Base-by-base conservation (phyloP, 139 green algal species). In the Micractinium conductrix region DNA sequence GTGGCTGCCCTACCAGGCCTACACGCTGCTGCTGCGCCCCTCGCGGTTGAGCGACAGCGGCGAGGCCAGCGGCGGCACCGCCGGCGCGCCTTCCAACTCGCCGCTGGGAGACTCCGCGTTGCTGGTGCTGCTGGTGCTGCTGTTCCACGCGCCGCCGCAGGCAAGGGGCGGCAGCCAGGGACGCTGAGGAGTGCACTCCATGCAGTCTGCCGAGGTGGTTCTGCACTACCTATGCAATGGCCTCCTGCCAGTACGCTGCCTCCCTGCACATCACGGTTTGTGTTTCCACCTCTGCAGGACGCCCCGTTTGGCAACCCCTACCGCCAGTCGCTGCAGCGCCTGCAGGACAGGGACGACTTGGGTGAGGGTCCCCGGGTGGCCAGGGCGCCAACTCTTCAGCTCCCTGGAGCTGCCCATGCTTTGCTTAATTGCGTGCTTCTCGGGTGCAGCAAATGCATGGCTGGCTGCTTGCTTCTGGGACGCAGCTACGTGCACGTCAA, bases 71-170 rank as follows among this genome's bases (percentile, higher is more conserved):
- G 58, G 35, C 70, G 40, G 7, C 22, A 50, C 22, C 28, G 69
- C 28, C 30, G 70, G 50, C 1, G 69, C 70, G 5, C 81, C 81
- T 28, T 80, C 43, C 19, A 38, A 35, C 82, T 91, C 86, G 79
- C 93, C 93, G 1, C 79, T 96, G 35, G 89, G 84, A 0, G 91
- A 94, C 44, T 70, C 53, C 35, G 71, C 83, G 5, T 80, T 92
- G 50, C 79, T 93, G 43, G 85, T 95, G 37, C 85, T 96, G 40
- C 91, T 96, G 12, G 81, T 90, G 48, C 89, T 96, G 65, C 50
- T 89, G 26, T 90, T 95, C 79, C 92, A 96, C 62, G 73, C 88
- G 26, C 86, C 89, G 33, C 73, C 79, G 22, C 30, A 42, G 24
- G 62, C 35, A 55, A 43, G 26, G n/a, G n/a, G n/a, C n/a, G n/a